Conservation (phyloP, 2,329 filamentous ascomycete species). For the Neonectria coccinea region DNA sequence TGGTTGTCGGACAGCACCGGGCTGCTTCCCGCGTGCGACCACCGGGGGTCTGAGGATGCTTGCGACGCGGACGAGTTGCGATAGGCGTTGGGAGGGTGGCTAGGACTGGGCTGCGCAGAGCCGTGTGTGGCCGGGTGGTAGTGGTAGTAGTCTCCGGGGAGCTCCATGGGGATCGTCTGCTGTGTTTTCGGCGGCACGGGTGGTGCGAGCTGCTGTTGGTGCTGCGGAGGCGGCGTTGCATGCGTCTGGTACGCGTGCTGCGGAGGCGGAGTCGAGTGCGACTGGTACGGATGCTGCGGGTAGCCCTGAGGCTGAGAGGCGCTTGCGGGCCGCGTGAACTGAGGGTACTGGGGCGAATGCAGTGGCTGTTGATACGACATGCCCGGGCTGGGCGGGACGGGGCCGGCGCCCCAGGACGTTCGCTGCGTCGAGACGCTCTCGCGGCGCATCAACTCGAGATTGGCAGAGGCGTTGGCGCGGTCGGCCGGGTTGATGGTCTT, state of each 20-base stretch:
- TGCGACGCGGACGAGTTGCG: slow-evolving; percentile 41
- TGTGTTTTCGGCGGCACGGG: slow-evolving; percentile 42
- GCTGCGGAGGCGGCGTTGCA: slow-evolving; percentile 1
- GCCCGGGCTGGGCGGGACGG: slow-evolving; percentile 27
- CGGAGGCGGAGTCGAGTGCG: slow-evolving; percentile 40
- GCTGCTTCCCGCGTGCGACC: slow-evolving; percentile 54
- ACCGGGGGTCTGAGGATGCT: slow-evolving; percentile 50
- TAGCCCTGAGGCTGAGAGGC: slow-evolving; percentile 27
- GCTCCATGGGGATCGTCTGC: slow-evolving; percentile 53
- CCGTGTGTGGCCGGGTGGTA: slow-evolving; percentile 53
- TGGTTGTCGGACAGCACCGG: slow-evolving; percentile 38
- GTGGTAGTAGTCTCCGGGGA: slow-evolving; percentile 63
- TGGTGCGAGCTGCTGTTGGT: slow-evolving; percentile 36
- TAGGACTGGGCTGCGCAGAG: slow-evolving; percentile 45
- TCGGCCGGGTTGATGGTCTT: slow-evolving; percentile 69
- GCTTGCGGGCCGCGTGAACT: slow-evolving; percentile 20
- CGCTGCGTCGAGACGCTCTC: slow-evolving; percentile 37
- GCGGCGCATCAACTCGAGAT: slow-evolving; percentile 53
- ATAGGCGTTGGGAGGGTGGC: slow-evolving; percentile 33
- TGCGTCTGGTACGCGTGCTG: slow-evolving; percentile 35
- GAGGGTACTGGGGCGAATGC: slow-evolving; percentile 43
- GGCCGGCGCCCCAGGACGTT: neutral
- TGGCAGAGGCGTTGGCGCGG: slow-evolving; percentile 51
- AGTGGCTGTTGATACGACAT: slow-evolving; percentile 39
- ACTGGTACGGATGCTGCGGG: slow-evolving; percentile 18